Base-by-base conservation (phyloP, 2,329 filamentous ascomycete genomes). In the Tothia fuscella region DNA sequence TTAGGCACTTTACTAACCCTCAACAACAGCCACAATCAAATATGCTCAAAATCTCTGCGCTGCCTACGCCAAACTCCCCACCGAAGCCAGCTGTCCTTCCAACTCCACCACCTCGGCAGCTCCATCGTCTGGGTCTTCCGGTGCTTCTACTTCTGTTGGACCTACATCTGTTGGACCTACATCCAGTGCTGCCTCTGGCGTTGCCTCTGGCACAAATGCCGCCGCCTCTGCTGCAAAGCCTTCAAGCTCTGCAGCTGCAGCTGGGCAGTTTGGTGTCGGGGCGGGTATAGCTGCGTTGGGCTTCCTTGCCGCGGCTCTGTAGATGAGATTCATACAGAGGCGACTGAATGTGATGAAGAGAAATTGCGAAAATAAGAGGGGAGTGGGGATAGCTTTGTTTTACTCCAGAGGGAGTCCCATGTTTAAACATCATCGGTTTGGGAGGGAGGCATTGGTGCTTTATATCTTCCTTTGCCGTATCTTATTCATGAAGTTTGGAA, bases 11-110 rank as follows among this genome's bases (percentile, higher is more conserved):
- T 10, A 13, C 33, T 19, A n/a, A 35, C 16, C 14, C 9, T 9
- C 7, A 2, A 19, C 24, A 17, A 5, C 47, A 68, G 65, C 52
- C 30, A 62, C 60, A 20, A 63, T 66, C 46, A 46, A 51, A 10
- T 63, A 66, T 48, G 65, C 66, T 38, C 46, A 55, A 38, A 48
- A 56, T 21, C 53, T 67, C 25, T 68, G 64, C 56, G 49, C 57
- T 32, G 50, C 57, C 34, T 56, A 56, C 38, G 57, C 67, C 30
- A 56, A 44, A 26, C 54, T 66, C 17, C 60, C 64, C 17, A 53
- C 62, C 41, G 48, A 50, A 36, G 47, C 48, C 22, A 28, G 19
- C 5, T 40, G 49, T 16, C 30, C 50, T 17, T 38, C 47, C 35
- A 36, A 46, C 17, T 32, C 48, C 12, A 29, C 45, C 7, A 16